Conservation (phyloP, 768 basidiomycete species). For the Termitomyces eurrhizus region DNA sequence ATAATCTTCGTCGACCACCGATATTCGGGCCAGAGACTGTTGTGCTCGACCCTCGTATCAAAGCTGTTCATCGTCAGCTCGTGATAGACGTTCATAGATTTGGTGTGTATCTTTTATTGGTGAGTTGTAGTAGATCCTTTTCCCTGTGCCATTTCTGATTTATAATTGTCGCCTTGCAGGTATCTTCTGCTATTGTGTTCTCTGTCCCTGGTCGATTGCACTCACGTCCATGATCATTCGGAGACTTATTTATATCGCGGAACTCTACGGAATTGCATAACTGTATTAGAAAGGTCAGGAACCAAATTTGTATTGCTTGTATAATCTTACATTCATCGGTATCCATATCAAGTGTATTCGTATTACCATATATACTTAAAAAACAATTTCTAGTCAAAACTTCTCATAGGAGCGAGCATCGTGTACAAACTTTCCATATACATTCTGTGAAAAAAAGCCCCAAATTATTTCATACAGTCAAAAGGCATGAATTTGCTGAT, state of each 20-base stretch:
- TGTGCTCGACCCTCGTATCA: slow-evolving; percentile 33
- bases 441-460: too few relatives aligned
- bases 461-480: too few relatives aligned
- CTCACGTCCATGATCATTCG: background rate
- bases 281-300: background rate
- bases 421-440: background rate
- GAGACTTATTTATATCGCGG: background rate
- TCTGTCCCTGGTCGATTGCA: slow-evolving; percentile 19
- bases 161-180: slow-evolving; percentile 4
- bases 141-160: background rate
- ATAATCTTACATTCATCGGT: background rate
- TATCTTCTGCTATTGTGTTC: slow-evolving; percentile 20
- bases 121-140: slow-evolving; percentile 9
- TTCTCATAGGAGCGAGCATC: too few relatives aligned
- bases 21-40: slow-evolving; percentile 39
- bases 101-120: slow-evolving; percentile 21
- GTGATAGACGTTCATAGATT: slow-evolving; percentile 24
- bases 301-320: background rate
- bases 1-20: slow-evolving; percentile 13
- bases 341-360: background rate
- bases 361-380: background rate
- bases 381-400: background rate
- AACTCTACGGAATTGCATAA: background rate
- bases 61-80: slow-evolving; percentile 26
- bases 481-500: too few relatives aligned